A percentile compares a stretch with the other conserved stretches of the same genome.
Conservation (phyloP, 176 grass and related monocot genomes). For the Bothriochloa decipiens region DNA sequence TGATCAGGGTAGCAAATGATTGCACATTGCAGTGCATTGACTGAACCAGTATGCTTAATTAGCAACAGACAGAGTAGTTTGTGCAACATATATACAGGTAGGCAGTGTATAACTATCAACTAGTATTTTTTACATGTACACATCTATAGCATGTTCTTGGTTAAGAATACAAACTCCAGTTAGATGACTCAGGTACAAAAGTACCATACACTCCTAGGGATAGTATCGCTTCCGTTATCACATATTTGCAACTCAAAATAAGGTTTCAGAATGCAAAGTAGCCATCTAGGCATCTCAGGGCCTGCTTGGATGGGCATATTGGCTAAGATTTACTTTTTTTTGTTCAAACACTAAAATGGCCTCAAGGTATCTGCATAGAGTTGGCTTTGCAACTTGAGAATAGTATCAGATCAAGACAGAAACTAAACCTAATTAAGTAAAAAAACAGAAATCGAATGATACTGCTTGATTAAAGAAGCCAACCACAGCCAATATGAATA, state of each 20-base stretch:
- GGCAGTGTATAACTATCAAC: background rate
- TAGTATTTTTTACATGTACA: background rate
- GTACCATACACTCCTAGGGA: background rate
- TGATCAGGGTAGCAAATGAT: background rate
- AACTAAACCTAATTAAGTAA: background rate
- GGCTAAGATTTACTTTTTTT: background rate
- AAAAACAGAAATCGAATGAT: background rate
- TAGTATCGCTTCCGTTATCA: background rate
- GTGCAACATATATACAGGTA: background rate
- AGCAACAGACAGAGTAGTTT: background rate
- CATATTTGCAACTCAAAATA: background rate
- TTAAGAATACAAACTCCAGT: background rate
- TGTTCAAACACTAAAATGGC: background rate
- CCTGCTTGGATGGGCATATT: background rate
- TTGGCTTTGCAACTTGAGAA: background rate
- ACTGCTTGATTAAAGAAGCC: background rate
- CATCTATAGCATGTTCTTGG: too few species aligned
- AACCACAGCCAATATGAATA: background rate
- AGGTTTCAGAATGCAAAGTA: slow-evolving; percentile 22
- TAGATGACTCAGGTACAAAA: slow-evolving; percentile 27
- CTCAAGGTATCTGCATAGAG: background rate
- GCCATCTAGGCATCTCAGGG: background rate
- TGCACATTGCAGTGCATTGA: background rate
- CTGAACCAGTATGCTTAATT: background rate
- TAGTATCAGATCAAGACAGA: background rate